phyloP scores from a whole-genome alignment of 192 early-diverging fungal species.

The Linnemannia hyalina region DNA sequence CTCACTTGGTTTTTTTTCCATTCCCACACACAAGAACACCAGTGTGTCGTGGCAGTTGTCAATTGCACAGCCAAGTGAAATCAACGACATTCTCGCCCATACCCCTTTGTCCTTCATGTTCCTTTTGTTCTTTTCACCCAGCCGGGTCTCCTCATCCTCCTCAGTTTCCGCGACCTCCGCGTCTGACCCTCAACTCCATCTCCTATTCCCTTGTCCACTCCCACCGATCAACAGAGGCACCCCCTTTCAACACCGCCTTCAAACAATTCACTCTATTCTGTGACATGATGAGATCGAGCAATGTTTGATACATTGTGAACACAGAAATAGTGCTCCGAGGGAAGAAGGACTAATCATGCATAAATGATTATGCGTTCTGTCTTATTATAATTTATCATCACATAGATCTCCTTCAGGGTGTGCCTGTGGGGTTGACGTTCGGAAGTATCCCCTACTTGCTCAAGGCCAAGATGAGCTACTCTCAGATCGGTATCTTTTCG shows the following conservation, averaged over 20 bases:
- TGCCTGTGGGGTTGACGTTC: conserved; percentile 92
- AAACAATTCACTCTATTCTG: not conserved
- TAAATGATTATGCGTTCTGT: not conserved
- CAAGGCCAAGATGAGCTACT: conserved; percentile 93
- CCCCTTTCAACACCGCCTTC: not conserved
- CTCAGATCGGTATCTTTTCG: conserved; percentile 94
- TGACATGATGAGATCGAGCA: not conserved
- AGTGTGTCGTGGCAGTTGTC: too few species aligned
- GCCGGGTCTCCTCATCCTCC: not conserved
- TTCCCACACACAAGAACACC: not conserved
- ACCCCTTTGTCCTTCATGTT: not conserved
- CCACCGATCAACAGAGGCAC: not conserved
- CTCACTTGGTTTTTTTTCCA: not conserved
- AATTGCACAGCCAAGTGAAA: not conserved
- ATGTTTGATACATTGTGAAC: not conserved
- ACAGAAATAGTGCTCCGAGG: not conserved
- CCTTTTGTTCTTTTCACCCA: not conserved
- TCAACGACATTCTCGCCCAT: not conserved
- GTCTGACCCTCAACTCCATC: not conserved
- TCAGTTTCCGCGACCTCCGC: not conserved
- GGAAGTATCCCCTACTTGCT: conserved; percentile 95
- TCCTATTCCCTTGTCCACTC: not conserved
- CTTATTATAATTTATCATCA: not conserved
- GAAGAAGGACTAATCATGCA: not conserved
- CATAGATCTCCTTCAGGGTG: conserved; percentile 89